A percentile compares a stretch with the other conserved stretches of the same genome.
These are phyloP conservation scores for Geotrichum ghanense DNA, from an alignment of 805 yeast species.

Conservation along the genomic window DNA sequence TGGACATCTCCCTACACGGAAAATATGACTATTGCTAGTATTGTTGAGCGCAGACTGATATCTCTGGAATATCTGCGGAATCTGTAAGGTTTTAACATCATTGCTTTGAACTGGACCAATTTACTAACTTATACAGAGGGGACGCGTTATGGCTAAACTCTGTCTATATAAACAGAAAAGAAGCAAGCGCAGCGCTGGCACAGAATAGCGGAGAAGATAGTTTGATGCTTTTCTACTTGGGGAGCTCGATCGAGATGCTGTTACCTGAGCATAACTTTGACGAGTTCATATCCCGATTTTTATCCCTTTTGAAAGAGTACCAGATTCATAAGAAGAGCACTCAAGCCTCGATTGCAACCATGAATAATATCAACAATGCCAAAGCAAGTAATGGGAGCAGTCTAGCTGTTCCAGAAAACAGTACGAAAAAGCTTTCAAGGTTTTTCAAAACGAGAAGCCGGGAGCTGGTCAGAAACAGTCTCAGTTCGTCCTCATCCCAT, in stretches of 20 bases:
- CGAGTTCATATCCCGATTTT: not conserved
- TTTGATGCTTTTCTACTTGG: not conserved
- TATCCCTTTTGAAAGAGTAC: not conserved
- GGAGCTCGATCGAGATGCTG: not conserved
- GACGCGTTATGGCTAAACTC: not conserved
- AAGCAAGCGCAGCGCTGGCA: not conserved
- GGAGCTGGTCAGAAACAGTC: not conserved
- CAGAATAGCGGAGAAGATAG: not conserved
- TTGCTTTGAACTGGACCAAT: not conserved
- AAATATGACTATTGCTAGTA: not conserved
- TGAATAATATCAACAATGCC: not conserved
- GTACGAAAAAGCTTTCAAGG: not conserved
- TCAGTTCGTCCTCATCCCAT: not conserved
- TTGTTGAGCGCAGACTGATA: not conserved
- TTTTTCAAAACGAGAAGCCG: not conserved
- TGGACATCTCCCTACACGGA: too few relatives aligned
- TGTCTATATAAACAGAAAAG: not conserved
- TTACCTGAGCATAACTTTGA: not conserved
- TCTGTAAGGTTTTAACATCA: not conserved
- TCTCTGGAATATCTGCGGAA: constrained; percentile 1
- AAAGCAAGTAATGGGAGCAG: not conserved
- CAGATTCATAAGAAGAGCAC: not conserved
- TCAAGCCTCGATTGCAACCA: not conserved
- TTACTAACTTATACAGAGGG: not conserved
- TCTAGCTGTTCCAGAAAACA: not conserved